Base-by-base conservation (phyloP, 140 eudicot genomes). In the Stevia rebaudiana region DNA sequence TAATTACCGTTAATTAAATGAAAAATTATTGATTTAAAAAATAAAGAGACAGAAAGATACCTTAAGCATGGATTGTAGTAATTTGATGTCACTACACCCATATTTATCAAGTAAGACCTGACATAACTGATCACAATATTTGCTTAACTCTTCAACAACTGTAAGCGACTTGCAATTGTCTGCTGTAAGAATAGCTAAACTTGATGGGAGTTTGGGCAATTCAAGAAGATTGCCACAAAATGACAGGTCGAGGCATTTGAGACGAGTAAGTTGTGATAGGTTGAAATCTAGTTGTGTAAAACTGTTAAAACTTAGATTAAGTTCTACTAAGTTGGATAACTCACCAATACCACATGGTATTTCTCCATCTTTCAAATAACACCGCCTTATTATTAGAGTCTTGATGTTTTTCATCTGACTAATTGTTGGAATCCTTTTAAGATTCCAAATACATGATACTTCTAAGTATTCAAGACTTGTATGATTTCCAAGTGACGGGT, bases 201-300 rank as follows among this genome's bases (percentile, higher is more conserved):
- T 52, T 62, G 70, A 41, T 28, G 77, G 77, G 47, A 63, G 71
- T 60, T 40, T 19, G 10, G 77, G 64, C 23, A 72, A 62, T 41
- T 13, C 24, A 61, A 61, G 44, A 52, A 72, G 71, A 13, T 4
- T 4, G 47, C 17, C 50, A 63, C 77, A 72, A 30, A 19, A 41
- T 13, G 37, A 51, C 65, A 62, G 21, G 18, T 31, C 47, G 3
- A 72, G 71, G 48, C 33, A 12, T 63, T 42, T 62, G 46, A 72
- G 77, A 1, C 15, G 56, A 51, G 71, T 21, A 51, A 63, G 46
- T 50, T 31, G 53, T 6, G 19, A 11, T 1, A 72, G 22, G 56
- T 44, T 39, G 1, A 43, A 36, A 39, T 61, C 56, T 18, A 72
- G 11, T 8, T 11, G 9, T n/a, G 59, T 40, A 51, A 72, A 47